A percentile compares a stretch with the other conserved stretches of the same genome.
These are phyloP conservation scores for Rhodotorula glutinis DNA, from an alignment of 1,284 basidiomycete genomes.

Conservation along the genomic window DNA sequence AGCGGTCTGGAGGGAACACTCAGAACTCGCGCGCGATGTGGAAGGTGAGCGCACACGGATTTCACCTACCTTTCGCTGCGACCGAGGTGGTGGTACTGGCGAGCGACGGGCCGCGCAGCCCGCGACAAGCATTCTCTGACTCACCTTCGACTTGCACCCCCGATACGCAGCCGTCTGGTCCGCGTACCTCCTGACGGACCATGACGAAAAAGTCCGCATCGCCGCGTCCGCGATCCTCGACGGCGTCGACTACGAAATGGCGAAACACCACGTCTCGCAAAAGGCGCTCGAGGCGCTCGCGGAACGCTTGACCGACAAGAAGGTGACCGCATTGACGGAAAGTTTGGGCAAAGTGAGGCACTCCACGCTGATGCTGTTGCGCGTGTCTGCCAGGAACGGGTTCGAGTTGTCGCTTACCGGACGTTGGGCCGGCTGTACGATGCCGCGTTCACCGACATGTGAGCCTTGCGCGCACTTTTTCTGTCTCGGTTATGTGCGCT, in stretches of 20 bases:
- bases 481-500: not conserved
- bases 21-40: constrained; percentile 66
- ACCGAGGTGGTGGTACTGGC: too few species aligned
- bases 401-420: constrained; percentile 76
- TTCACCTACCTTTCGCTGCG: too few species aligned
- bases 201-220: constrained; percentile 86
- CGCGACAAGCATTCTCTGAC: constrained; percentile 21
- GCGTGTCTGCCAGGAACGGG: constrained; percentile 56
- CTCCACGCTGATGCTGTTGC: not conserved
- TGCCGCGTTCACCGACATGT: constrained; percentile 86
- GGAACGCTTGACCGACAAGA: constrained; percentile 78
- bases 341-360: too few species aligned
- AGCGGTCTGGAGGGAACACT: constrained; percentile 63
- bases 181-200: constrained; percentile 68
- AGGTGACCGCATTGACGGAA: constrained; percentile 55
- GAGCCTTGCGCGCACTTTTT: constrained; percentile 45
- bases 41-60: constrained; percentile 64
- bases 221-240: constrained; percentile 78
- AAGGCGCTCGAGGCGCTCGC: constrained; percentile 64
- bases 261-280: constrained; percentile 72
- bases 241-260: constrained; percentile 75
- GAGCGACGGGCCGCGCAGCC: too few species aligned
- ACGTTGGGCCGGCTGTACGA: constrained; percentile 75
- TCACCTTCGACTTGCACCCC: not conserved
- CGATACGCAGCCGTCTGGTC: constrained; percentile 57